Base-by-base conservation (phyloP, 78 protist species). In the slime mould (Dictyostelium discoideum) region DNA sequence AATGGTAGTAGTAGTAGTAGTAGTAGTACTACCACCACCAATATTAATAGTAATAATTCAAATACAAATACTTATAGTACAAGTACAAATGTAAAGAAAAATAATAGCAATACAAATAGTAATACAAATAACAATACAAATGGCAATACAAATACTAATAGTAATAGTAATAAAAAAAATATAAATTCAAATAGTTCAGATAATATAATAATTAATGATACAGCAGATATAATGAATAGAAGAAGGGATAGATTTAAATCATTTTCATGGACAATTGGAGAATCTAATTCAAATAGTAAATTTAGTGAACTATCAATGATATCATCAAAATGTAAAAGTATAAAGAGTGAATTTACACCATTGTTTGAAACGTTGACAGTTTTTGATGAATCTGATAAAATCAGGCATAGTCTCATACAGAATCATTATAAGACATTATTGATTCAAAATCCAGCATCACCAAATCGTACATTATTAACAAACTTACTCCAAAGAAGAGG, bases 221-320 rank as follows among this genome's bases (percentile, higher is more conserved):
- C 80, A 69, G 24, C 81, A 37, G 24, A 29, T 74, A 74, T 74
- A 9, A 65, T 32, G 9, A 84, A 22, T 42, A 44, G 87, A 67
- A 84, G 85, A 80, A 57, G 94, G 26, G 94, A 89, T 13, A 84
- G 94, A 32, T 24, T 89, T 63, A 89, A 89, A 29, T 89, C 94
- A 42, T 89, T 89, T 54, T 79, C 86, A 24, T 89, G 94, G 94
- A 89, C 94, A 9, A 76, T 89, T 54, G 94, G 94, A 6, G 94
- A 89, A 9, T 89, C 94, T 0, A 81, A 65, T 46, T 37, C 92
- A 39, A 86, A 86, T 74, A 24, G 84, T 14, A 57, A 79, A 63
- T 63, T 89, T 37, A 80, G 87, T 40, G 94, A 89, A 48, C 29
- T 89, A 5, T 89, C 94, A 46, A 89, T 89, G 94, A 63, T 87